Evolutionary conservation across 228 moss, liverwort and hornwort species (phyloP), one percentile per base, ranked within the genome.

Genomic region (Sphagnum magellanicum): DNA sequence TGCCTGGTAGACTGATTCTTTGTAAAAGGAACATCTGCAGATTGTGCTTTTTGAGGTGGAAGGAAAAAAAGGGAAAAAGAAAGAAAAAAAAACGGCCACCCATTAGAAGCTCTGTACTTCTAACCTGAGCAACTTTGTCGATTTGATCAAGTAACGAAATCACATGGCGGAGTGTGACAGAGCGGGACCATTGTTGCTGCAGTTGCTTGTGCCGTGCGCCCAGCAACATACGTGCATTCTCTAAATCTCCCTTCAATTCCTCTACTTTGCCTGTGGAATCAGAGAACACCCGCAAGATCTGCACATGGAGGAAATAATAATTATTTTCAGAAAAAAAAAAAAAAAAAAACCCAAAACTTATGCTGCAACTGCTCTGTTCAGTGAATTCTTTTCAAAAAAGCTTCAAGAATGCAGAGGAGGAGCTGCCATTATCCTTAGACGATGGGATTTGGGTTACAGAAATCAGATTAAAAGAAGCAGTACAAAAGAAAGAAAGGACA

Each of bases 201-300:
- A 94, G 84, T 77, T 88, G 91, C 81, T 94, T 94, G 77, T 94
- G 94, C 75, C 88, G 89, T 63, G 94, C 88, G 60, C 94, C 94
- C 67, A 94, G 68, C 70, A 91, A 74, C 53, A 71, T 83, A 72
- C 81, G 82, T 50, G 94, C 89, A 79, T 83, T 84, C 16, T 76
- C 89, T 68, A 94, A 83, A 50, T 88, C 83, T 70, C 61, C 73
- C 72, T 94, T 89, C 77, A 94, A 78, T 66, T 84, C 88, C 73
- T 88, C 84, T 59, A 94, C 83, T 70, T 86, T 89, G 49, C 77
- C 88, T 16, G 88, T 83, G 52, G 88, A 94, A 73, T 91, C 88
- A 74, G 88, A 89, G 71, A 94, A 94, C 62, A 94, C 81, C 5
- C 94, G 88, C 74, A 94, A 74, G 71, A 94, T 94, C 94, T 94